Conservation (phyloP, 2,329 filamentous ascomycete genomes). For the Aspergillus nomiae region DNA sequence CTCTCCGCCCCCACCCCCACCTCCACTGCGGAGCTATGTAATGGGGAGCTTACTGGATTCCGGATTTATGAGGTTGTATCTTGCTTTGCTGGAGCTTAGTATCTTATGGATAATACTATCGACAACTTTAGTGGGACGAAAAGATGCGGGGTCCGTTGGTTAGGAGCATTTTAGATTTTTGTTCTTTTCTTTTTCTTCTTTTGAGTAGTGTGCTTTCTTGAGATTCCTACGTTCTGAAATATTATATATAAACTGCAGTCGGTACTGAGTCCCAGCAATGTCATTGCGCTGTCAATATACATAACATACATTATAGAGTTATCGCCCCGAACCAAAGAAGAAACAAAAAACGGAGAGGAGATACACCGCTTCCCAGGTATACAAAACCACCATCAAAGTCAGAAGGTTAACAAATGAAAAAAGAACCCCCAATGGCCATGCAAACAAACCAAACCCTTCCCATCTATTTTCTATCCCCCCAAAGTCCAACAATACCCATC, state of each 20-base stretch:
- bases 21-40: slow-evolving; percentile 21
- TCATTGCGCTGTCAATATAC: not conserved
- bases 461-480: slow-evolving; percentile 42
- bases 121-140: too few relatives aligned
- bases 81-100: too few relatives aligned
- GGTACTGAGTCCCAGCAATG: not conserved
- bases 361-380: not conserved
- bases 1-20: slow-evolving; percentile 25
- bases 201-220: too few relatives aligned
- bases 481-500: slow-evolving; percentile 52
- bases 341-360: not conserved
- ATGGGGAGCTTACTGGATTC: not conserved
- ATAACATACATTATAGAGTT: not conserved
- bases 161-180: too few relatives aligned
- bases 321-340: not conserved
- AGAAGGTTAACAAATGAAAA: slow-evolving; percentile 1
- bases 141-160: too few relatives aligned
- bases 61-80: too few relatives aligned
- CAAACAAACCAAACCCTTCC: not conserved
- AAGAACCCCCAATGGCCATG: not conserved
- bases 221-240: too few relatives aligned
- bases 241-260: not conserved
- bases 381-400: not conserved
- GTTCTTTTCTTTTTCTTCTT: too few relatives aligned
- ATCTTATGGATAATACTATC: too few relatives aligned